phyloP scores from a whole-genome alignment of 2,329 filamentous ascomycete species.

The Eurotiales sp. region DNA sequence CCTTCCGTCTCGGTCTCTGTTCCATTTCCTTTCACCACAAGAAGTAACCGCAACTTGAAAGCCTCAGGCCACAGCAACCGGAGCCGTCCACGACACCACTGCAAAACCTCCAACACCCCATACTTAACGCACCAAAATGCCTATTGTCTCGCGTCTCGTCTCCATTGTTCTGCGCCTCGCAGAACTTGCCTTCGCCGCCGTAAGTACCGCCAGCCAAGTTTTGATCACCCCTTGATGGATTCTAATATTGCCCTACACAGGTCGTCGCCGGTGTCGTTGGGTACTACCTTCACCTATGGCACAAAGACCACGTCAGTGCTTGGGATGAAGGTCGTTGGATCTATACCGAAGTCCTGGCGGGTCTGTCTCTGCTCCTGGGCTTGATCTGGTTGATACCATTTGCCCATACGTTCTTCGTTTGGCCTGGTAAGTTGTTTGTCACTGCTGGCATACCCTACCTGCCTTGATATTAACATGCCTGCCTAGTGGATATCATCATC shows the following conservation, averaged over 20 bases:
- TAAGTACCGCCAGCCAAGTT: constrained; percentile 38
- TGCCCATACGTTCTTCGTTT: constrained; percentile 63
- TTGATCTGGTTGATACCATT: constrained; percentile 72
- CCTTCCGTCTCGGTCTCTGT: background rate
- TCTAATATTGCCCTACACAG: constrained; percentile 21
- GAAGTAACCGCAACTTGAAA: background rate
- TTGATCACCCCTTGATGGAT: constrained; percentile 20
- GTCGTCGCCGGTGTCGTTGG: constrained; percentile 66
- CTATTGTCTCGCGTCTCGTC: constrained; percentile 50
- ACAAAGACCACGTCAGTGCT: constrained; percentile 37
- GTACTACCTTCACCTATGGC: constrained; percentile 56
- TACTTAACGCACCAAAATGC: constrained; percentile 34
- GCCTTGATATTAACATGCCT: background rate
- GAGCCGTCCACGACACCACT: background rate
- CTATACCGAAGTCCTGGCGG: constrained; percentile 70
- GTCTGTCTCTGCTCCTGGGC: constrained; percentile 63
- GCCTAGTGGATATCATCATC: constrained; percentile 60
- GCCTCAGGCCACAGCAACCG: background rate
- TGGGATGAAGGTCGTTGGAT: constrained; percentile 65
- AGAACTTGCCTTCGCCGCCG: constrained; percentile 67
- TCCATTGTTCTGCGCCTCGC: constrained; percentile 58
- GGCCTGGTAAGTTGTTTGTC: constrained; percentile 47
- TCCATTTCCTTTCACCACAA: background rate
- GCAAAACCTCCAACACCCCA: background rate
- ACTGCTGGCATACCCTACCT: too few species aligned